A percentile compares a stretch with the other conserved stretches of the same genome.
phyloP scores from a whole-genome alignment of 352 stramenopile species.

The Globisporangium paroecandrum region DNA sequence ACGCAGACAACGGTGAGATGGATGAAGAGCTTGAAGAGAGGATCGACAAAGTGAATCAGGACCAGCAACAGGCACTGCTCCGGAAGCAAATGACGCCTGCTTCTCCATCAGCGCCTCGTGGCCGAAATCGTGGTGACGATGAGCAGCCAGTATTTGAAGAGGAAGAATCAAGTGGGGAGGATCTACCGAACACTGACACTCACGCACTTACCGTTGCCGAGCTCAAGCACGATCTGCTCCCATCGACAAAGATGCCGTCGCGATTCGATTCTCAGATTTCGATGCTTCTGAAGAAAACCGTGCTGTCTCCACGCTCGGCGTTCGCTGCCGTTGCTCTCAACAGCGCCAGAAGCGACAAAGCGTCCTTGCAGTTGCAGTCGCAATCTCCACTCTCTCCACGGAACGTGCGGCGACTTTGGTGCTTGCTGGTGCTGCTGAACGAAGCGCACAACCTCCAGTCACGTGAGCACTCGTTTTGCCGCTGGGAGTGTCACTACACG shows the following conservation, averaged over 20 bases:
- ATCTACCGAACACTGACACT: not conserved
- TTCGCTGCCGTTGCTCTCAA: constrained; percentile 6
- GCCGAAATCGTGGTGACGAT: not conserved
- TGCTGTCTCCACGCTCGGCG: constrained; percentile 41
- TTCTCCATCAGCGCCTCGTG: not conserved
- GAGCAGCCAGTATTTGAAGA: not conserved
- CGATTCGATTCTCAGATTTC: constrained; percentile 38
- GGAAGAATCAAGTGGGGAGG: not conserved
- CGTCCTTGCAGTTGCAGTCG: not conserved
- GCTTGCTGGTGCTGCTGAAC: constrained; percentile 49
- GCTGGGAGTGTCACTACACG: constrained; percentile 75
- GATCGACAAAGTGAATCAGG: constrained; percentile 44
- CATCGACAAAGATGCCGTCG: constrained; percentile 19
- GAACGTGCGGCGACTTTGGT: constrained; percentile 45
- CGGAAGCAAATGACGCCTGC: not conserved
- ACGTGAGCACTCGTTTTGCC: constrained; percentile 49
- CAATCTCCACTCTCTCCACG: constrained; percentile 27
- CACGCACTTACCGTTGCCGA: constrained; percentile 7
- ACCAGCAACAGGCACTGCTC: constrained; percentile 16
- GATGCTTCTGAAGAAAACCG: constrained; percentile 45
- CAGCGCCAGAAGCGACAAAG: not conserved
- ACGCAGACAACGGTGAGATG: constrained; percentile 58
- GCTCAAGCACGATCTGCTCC: constrained; percentile 38
- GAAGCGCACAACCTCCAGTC: constrained; percentile 62
- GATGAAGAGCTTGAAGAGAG: constrained; percentile 67